Percentiles rank a stretch among this genome's conserved stretches.
Conservation (phyloP, 176 grass and related monocot species). For the Oryza glumipatula region DNA sequence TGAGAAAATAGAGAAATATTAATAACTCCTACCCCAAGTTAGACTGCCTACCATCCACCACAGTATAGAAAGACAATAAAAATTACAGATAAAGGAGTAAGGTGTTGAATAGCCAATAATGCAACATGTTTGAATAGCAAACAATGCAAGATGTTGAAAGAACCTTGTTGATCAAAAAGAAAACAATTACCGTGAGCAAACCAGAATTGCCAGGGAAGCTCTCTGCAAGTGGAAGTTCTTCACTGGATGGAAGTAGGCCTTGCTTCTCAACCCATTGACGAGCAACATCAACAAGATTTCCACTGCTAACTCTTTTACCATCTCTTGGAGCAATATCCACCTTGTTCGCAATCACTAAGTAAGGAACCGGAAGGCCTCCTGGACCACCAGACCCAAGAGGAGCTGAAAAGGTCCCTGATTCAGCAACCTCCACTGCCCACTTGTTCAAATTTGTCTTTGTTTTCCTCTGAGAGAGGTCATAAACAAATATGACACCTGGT, state of each 20-base stretch:
- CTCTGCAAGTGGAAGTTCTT: slow-evolving; percentile 85
- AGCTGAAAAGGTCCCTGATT: slow-evolving; percentile 89
- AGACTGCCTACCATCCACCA: slow-evolving; percentile 7
- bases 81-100: slow-evolving; percentile 3
- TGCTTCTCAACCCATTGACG: slow-evolving; percentile 99
- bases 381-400: slow-evolving; percentile 91
- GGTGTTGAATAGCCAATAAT: slow-evolving; percentile 18
- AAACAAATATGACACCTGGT: slow-evolving; percentile 96
- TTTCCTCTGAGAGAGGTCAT: slow-evolving; percentile 93
- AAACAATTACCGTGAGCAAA: slow-evolving; percentile 59
- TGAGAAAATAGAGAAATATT: not conserved
- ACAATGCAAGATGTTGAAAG: slow-evolving; percentile 21
- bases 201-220: slow-evolving; percentile 89
- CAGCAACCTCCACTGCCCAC: slow-evolving; percentile 83
- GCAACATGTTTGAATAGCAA: not conserved
- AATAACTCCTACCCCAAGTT: not conserved
- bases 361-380: slow-evolving; percentile 93
- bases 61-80: not conserved
- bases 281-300: slow-evolving; percentile 98
- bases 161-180: slow-evolving; percentile 15
- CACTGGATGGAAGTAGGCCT: slow-evolving; percentile 77
- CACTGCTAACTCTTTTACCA: slow-evolving; percentile 89
- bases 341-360: slow-evolving; percentile 96
- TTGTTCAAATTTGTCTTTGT: slow-evolving; percentile 90
- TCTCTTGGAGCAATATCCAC: slow-evolving; percentile 83